Conservation (phyloP, 192 early-diverging fungal genomes). For the Dissophora ornata region DNA sequence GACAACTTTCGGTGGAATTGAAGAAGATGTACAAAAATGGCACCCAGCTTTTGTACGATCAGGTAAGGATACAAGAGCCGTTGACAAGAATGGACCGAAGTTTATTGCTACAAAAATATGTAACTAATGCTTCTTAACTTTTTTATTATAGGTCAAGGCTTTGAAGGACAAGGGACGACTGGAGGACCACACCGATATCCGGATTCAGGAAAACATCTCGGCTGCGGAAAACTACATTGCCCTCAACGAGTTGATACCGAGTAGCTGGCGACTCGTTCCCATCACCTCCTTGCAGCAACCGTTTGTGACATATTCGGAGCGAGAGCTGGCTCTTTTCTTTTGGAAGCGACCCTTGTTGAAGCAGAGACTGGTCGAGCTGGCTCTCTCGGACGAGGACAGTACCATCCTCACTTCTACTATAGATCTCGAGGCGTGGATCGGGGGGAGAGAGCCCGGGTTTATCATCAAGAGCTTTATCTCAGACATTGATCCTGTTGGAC, state of each 20-base stretch:
- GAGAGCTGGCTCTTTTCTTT: conserved; percentile 12
- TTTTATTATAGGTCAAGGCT: no score
- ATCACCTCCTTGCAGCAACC: conserved; percentile 24
- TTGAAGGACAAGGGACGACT: no score
- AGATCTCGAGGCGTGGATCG: conserved; percentile 5
- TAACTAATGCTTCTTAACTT: no score
- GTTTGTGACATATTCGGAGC: conserved; percentile 17
- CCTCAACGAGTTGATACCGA: conserved; percentile 11
- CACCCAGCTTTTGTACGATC: conserved; percentile 1
- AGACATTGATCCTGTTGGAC: conserved; percentile 2
- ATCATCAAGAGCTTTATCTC: conserved; percentile 15
- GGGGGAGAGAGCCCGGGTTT: conserved; percentile 1
- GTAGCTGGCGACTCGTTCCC: conserved; percentile 8
- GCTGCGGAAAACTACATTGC: conserved; percentile 16
- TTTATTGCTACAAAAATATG: no score
- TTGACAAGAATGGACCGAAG: no score
- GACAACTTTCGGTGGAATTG: conserved; percentile 9
- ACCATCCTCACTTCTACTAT: background rate
- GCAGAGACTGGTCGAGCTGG: conserved; percentile 14
- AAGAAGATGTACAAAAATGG: conserved; percentile 13
- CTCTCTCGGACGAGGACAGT: conserved; percentile 1
- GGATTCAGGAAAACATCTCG: conserved; percentile 17
- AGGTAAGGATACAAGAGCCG: conserved; percentile 1
- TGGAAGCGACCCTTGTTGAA: conserved; percentile 4
- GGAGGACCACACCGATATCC: conserved; percentile 2